Base-by-base conservation (phyloP, 2,329 filamentous ascomycete genomes). In the Epichloe hybrida region DNA sequence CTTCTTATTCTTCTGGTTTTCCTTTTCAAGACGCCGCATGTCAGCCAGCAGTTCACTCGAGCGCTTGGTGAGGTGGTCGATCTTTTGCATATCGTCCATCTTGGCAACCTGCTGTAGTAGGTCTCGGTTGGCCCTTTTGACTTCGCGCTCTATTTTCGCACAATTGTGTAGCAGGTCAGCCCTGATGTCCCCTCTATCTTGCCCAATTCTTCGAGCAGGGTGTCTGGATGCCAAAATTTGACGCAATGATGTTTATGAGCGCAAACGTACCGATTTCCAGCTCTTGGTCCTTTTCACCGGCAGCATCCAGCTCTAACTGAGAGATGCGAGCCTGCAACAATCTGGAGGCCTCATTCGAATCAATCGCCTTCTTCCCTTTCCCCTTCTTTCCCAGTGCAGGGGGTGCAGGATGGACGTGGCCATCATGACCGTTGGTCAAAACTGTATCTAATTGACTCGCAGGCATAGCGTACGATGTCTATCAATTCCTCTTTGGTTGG, bases 1-100 rank as follows among this genome's bases (percentile, higher is more conserved):
- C 68, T 96, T 95, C 75, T 96, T 97, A 61, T 91, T 93, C 70
- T 95, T 97, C 55, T 87, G 79, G 63, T 95, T 90, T 55, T 98
- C 93, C 54, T 90, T 84, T 66, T 98, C 91, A 53, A 95, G 77
- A 51, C 90, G 84, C 69, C 96, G 95, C 88, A 97, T 95, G 54
- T 96, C 90, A 50, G 87, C 84, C 52, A 97, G 74, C 4, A 97
- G 79, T 61, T 97, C 90, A 54, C 87, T 89, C 58, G 93, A 96
- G 61, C 89, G 88, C 63, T 88, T 91, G 59, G 91, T 88, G 12
- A 97, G 79, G 48, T 87, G 81, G 50, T 97, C 91, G 58, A 97
- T 87, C 63, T 93, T 93, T 59, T 88, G 87, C 71, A 95, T 79
- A 50, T 93, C 87, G 59, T 87, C 88, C 76, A 96, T 91, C 68